Base-by-base conservation (phyloP, 23 red algal genomes). In the Cyanidioschyzon merolae region DNA sequence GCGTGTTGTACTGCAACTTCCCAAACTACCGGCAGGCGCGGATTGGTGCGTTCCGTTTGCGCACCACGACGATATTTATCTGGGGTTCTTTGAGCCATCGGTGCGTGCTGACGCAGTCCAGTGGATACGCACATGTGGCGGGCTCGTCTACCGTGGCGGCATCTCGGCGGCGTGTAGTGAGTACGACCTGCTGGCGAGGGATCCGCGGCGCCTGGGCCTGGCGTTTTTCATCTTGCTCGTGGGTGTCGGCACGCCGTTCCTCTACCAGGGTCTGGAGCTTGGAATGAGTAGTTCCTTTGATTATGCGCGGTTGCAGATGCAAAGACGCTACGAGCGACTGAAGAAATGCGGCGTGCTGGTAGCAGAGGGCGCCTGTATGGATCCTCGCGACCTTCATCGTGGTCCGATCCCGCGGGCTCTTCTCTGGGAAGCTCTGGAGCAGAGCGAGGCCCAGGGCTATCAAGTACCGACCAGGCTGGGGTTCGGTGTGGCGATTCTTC, bases 31-130 rank as follows among this genome's bases (percentile, higher is more conserved):
- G 29, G 51, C 2, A 0, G 41, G 74, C 2, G 85, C 74, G 0
- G 76, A 63, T 2, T 96, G 87, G 87, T 40, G 84, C 3, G 88
- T 88, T 40, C 25, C 85, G 41, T 58, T 96, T 1, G 92, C 87
- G 54, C 87, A 96, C 50, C 84, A 96, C 80, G 92, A 90, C 57
- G 92, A 90, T 68, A 86, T 74, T 0, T 88, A 85, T 58, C 36
- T 96, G 79, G 80, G 84, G 7, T 85, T 90, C 38, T 88, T 74
- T 26, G 76, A 77, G 0, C 40, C 41, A 40, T 82, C 84, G 67
- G 80, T 88, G 21, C 80, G 92, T 16, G 45, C 39, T 29, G 79
- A 82, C 37, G 35, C 90, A 26, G 58, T 37, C 0, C 82, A 82
- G 38, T 96, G 83, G 75, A 88, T 96, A 38, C 39, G 63, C 34